Percentiles rank a stretch among this genome's conserved stretches.
These are phyloP conservation scores for Hypsizygus marmoreus DNA, from an alignment of 768 basidiomycete species.

Conservation along the genomic window DNA sequence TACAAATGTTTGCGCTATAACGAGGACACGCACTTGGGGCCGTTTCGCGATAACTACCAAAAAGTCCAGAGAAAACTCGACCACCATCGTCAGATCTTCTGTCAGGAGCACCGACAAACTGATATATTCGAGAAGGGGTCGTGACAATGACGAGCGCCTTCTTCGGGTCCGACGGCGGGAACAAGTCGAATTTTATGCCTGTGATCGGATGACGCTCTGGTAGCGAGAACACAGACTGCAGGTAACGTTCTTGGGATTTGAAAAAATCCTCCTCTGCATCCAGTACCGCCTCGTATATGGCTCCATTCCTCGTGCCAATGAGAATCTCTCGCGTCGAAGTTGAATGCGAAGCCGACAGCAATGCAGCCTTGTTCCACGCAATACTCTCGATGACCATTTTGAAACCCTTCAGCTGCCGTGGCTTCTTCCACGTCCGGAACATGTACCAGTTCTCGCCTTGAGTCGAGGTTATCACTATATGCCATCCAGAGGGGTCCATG, in stretches of 20 bases:
- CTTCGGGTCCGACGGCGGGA: conserved; percentile 63
- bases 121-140: conserved; percentile 87
- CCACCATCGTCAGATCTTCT: conserved; percentile 73
- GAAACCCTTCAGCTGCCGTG: conserved; percentile 74
- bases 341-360: conserved; percentile 63
- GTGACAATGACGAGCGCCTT: conserved; percentile 76
- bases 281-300: conserved; percentile 84
- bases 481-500: conserved; percentile 90
- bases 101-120: conserved; percentile 75
- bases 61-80: conserved; percentile 72
- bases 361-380: conserved; percentile 82
- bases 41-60: conserved; percentile 71
- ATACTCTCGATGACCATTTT: conserved; percentile 89
- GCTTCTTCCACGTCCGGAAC: conserved; percentile 79
- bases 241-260: conserved; percentile 83
- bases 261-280: conserved; percentile 92
- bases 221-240: conserved; percentile 72
- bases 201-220: conserved; percentile 83
- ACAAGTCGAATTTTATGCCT: conserved; percentile 81
- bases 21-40: conserved; percentile 64
- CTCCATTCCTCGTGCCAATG: conserved; percentile 83
- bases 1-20: neutral
- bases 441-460: conserved; percentile 96
- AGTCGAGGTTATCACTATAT: conserved; percentile 82
- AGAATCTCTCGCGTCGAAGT: conserved; percentile 84